Conservation (phyloP, 1,284 basidiomycete genomes). For the Malassezia psittaci region DNA sequence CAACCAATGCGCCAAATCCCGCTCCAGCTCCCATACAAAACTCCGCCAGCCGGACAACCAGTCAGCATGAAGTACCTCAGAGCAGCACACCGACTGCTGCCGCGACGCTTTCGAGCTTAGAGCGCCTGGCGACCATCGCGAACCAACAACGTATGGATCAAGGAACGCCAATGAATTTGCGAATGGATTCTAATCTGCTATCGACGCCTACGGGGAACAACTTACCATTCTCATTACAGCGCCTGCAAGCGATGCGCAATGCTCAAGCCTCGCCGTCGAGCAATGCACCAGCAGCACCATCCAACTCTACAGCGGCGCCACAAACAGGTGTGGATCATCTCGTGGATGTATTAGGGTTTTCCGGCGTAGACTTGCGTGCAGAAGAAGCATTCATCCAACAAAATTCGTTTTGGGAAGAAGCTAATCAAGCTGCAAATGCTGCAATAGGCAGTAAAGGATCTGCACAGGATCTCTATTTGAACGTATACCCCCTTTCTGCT, state of each 20-base stretch:
- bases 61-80: not conserved
- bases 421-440: conserved; percentile 14
- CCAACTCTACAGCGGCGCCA: not conserved
- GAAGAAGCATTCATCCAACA: conserved; percentile 41
- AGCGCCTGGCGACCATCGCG: conserved; percentile 13
- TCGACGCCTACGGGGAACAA: conserved; percentile 4
- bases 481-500: conserved; percentile 34
- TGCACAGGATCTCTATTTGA: conserved; percentile 34
- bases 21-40: not conserved
- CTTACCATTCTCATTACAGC: conserved; percentile 15
- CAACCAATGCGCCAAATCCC: not conserved
- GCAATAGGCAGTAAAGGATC: conserved; percentile 15
- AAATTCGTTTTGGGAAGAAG: conserved; percentile 21
- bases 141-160: conserved; percentile 8
- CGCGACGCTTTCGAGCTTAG: conserved; percentile 1
- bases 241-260: conserved; percentile 14
- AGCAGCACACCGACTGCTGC: not conserved
- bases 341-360: conserved; percentile 37
- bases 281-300: not conserved
- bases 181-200: conserved; percentile 5
- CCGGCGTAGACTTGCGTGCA: conserved; percentile 38
- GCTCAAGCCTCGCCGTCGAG: conserved; percentile 2
- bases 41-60: not conserved
- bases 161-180: not conserved
- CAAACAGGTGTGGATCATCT: conserved; percentile 24